Base-by-base conservation (phyloP, 2,329 filamentous ascomycete genomes). In the Fusarium foetens region DNA sequence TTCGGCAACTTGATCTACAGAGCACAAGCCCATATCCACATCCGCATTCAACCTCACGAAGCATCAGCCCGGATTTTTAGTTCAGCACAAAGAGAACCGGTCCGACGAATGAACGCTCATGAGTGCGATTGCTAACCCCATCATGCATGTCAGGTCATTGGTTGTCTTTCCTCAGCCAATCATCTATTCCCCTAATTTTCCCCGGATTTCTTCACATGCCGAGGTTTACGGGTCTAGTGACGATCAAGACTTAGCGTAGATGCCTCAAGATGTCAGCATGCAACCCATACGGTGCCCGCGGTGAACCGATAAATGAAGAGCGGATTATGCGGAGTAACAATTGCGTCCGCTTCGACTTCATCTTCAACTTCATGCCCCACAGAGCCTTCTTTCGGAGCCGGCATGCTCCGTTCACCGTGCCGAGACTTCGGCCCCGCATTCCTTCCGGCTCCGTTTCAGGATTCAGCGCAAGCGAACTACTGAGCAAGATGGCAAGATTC, bases 401-500 rank as follows among this genome's bases (percentile, higher is more conserved):
- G 25, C 10, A 19, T 59, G 27, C 39, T 38, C 59, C 39, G 42
- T 48, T 43, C 48, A 54, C 38, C 41, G 54, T 58, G 16, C 70
- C 63, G 58, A 68, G 35, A 31, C 27, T 23, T 38, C 63, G 71
- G 71, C 63, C 71, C 71, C 71, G 70, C 71, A 71, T 71, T 58
- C 57, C 49, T 42, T 42, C 35, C 35, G 17, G 45, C 10, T 33
- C 58, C 35, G 39, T 25, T 63, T 46, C 16, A 19, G 36, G 54
- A 23, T 36, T 68, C 17, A 61, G 36, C 25, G 23, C 27, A 49
- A 45, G 23, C 21, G 23, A 39, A 39, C 39, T 17, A 25, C 39
- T n/a, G 13, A 21, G 25, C 17, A 31, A 41, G 51, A 62, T 17
- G n/a, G 23, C 25, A 31, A 51, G 49, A 21, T 38, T 58, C 27